Conservation (phyloP, 2,329 filamentous ascomycete species). For the Aspergillus sergii region DNA sequence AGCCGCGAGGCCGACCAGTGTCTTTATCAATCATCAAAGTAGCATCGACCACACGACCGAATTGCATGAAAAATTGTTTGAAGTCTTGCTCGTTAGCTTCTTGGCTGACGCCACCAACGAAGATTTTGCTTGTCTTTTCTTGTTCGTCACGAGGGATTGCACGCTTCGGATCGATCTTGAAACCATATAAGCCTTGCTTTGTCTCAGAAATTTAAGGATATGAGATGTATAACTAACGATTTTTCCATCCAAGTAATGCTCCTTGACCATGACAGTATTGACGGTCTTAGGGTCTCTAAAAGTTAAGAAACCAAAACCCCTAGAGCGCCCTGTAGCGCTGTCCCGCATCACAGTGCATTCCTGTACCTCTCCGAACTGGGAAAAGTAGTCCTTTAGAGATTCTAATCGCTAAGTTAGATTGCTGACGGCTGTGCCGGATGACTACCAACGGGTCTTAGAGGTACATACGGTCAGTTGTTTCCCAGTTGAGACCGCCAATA, state of each 20-base stretch:
- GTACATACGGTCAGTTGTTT: constrained; percentile 91
- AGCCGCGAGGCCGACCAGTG: constrained; percentile 92
- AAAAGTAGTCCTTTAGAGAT: constrained; percentile 95
- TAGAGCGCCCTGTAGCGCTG: constrained; percentile 86
- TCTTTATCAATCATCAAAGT: constrained; percentile 99
- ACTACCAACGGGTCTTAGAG: constrained; percentile 1
- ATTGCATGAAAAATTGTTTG: constrained; percentile 94
- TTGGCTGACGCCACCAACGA: constrained; percentile 95
- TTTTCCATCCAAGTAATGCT: constrained; percentile 96
- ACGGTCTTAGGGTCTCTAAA: constrained; percentile 98
- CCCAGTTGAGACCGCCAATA: constrained; percentile 97
- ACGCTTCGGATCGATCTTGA: constrained; percentile 93
- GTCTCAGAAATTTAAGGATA: constrained; percentile 4
- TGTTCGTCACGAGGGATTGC: constrained; percentile 97
- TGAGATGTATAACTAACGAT: constrained; percentile 67
- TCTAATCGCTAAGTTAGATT: constrained; percentile 59
- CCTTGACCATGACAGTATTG: constrained; percentile 99
- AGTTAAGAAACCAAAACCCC: constrained; percentile 95
- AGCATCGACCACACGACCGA: constrained; percentile 92
- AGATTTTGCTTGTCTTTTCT: constrained; percentile 98
- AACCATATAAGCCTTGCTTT: constrained; percentile 26
- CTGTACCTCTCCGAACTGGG: constrained; percentile 93
- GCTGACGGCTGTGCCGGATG: constrained; percentile 5
- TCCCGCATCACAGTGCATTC: constrained; percentile 99
- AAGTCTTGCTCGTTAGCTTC: constrained; percentile 97